These are phyloP conservation scores for Suzukiozyma palmioleophila DNA, from an alignment of 1,139 yeast species.

Conservation along the genomic window DNA sequence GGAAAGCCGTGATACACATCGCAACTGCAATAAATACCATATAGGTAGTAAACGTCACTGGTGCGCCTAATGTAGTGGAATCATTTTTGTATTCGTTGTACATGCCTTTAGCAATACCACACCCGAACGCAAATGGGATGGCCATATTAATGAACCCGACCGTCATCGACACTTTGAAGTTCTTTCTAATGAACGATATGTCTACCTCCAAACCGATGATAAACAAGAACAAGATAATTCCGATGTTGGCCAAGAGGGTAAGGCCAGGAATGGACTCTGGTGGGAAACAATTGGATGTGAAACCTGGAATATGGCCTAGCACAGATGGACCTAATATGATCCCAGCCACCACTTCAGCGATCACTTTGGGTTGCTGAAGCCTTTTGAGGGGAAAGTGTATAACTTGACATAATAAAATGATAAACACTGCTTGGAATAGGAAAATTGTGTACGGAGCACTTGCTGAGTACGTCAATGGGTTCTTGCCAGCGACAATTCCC, in stretches of 20 bases:
- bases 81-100: constrained; percentile 48
- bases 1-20: constrained; percentile 78
- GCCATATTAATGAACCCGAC: constrained; percentile 72
- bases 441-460: constrained; percentile 57
- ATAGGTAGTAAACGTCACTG: constrained; percentile 61
- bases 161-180: constrained; percentile 54
- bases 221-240: constrained; percentile 68
- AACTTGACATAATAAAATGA: constrained; percentile 49
- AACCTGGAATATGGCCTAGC: constrained; percentile 64
- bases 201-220: constrained; percentile 79
- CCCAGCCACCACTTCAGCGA: constrained; percentile 75
- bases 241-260: constrained; percentile 65
- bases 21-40: constrained; percentile 80
- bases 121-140: constrained; percentile 74
- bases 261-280: constrained; percentile 56
- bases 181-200: constrained; percentile 53
- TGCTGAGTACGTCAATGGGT: constrained; percentile 58
- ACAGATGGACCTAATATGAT: constrained; percentile 67
- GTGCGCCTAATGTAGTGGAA: constrained; percentile 18
- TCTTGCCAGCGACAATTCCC: constrained; percentile 66
- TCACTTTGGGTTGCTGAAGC: constrained; percentile 69
- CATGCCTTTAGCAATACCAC: constrained; percentile 63
- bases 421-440: constrained; percentile 55
- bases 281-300: constrained; percentile 63
- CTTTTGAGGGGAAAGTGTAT: constrained; percentile 55